Evolutionary conservation across 257 asterid genomes (phyloP), one percentile per base, ranked within the genome.

Genomic region (Orobanche coerulescens): DNA sequence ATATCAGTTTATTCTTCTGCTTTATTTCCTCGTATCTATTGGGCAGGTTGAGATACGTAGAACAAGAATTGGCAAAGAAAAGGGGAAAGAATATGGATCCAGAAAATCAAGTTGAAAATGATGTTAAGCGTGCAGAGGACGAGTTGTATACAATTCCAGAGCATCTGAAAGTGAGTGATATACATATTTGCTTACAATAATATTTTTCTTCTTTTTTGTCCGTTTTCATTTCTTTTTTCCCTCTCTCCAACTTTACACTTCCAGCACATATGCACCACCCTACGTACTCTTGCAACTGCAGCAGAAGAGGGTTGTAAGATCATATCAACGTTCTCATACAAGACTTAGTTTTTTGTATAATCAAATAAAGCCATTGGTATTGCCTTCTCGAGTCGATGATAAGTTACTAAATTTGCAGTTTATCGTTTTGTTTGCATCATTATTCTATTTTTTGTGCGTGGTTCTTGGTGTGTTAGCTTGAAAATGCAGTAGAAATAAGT

Each of bases 31-130:
- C 43, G 22, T 47, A 65, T 67, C 6, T 15, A 42, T 31, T 63
- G 64, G 37, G 47, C 84, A 90, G 97, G 95, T 53, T 88, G 83
- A 82, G 84, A 68, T 92, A 92, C 49, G 79, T 92, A 49, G 98
- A 88, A 71, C 96, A 92, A 69, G 95, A 88, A 70, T 72, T 92
- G 79, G 96, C 98, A 36, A 88, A 81, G 87, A 84, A 82, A 76
- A 78, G 85, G 72, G 98, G 98, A 65, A 84, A 76, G 78, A 75
- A 78, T 25, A 56, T 82, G 71, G 86, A 75, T 77, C 68, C 57
- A 2, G 81, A 75, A 25, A 68, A 81, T 69, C 88, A 84, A 72
- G 87, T 67, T 59, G 83, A 79, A 50, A 88, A 77, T 69, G 95
- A 81, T 18, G 68, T 92, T 44, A 82, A 79, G 72, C 90, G 74